These are phyloP conservation scores for barrel medic (Medicago truncatula) DNA, from an alignment of 306 rosid genomes.

Conservation along the genomic window DNA sequence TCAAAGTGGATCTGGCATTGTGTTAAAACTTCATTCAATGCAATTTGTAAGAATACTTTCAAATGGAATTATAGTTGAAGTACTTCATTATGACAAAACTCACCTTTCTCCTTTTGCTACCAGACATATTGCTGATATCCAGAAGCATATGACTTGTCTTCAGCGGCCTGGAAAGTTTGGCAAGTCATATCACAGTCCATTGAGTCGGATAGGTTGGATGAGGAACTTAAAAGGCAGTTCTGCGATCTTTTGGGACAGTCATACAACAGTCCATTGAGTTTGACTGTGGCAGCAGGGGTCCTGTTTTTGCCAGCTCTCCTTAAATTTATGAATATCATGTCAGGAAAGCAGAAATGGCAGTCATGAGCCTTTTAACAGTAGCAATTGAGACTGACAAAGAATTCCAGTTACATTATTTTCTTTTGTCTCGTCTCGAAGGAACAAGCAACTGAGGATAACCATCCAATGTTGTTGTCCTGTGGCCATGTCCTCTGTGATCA, in stretches of 20 bases:
- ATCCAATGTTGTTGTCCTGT: constrained; percentile 83
- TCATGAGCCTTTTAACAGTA: constrained; percentile 78
- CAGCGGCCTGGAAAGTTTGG: constrained; percentile 82
- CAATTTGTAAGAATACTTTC: constrained; percentile 68
- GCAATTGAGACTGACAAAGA: constrained; percentile 77
- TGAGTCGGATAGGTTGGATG: constrained; percentile 57
- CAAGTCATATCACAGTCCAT: not conserved
- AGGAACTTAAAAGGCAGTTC: constrained; percentile 81
- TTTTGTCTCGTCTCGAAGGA: constrained; percentile 91
- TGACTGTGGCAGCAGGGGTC: constrained; percentile 72
- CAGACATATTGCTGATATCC: constrained; percentile 63
- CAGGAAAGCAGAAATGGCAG: constrained; percentile 92
- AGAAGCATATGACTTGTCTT: constrained; percentile 77
- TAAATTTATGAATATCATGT: constrained; percentile 84
- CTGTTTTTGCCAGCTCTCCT: constrained; percentile 74
- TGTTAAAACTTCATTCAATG: constrained; percentile 49
- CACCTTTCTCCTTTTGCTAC: constrained; percentile 66
- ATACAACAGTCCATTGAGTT: constrained; percentile 75
- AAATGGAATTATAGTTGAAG: constrained; percentile 62
- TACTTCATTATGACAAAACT: constrained; percentile 67
- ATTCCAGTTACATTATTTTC: constrained; percentile 85
- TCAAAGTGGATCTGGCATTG: too few relatives aligned
- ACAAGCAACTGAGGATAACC: constrained; percentile 80
- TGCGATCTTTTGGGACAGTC: constrained; percentile 85
- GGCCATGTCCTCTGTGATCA: constrained; percentile 93